These are phyloP conservation scores for Ustilago bromivora DNA, from an alignment of 1,284 basidiomycete species.

Conservation along the genomic window DNA sequence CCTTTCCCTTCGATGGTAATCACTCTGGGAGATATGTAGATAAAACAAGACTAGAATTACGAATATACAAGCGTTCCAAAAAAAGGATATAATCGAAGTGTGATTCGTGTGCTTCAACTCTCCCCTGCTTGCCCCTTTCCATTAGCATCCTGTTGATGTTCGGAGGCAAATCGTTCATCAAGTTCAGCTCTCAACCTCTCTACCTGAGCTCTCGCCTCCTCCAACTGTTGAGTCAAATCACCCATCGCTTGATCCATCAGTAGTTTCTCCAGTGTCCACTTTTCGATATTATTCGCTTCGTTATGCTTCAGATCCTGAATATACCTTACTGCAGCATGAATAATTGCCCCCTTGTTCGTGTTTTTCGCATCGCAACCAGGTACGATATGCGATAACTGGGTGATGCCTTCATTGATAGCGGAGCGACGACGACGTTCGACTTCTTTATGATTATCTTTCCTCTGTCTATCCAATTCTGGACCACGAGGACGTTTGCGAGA, in stretches of 20 bases:
- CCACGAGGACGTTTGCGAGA: conserved; percentile 46
- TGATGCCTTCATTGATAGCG: conserved; percentile 96
- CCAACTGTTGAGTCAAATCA: conserved; percentile 65
- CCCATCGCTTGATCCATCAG: conserved; percentile 82
- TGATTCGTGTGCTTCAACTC: background rate
- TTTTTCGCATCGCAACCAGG: conserved; percentile 83
- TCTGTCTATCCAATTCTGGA: conserved; percentile 60
- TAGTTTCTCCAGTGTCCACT: conserved; percentile 90
- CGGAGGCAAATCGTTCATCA: conserved; percentile 12
- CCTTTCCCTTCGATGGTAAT: conserved; percentile 33
- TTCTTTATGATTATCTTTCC: conserved; percentile 77
- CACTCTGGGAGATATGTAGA: background rate
- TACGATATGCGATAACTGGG: conserved; percentile 87
- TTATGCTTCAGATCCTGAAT: conserved; percentile 90
- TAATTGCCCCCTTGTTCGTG: conserved; percentile 82
- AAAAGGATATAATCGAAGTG: background rate
- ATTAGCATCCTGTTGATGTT: background rate
- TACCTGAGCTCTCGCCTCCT: conserved; percentile 53
- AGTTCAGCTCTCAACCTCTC: conserved; percentile 60
- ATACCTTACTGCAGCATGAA: conserved; percentile 84
- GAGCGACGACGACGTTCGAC: conserved; percentile 92
- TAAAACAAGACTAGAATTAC: background rate
- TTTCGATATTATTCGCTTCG: conserved; percentile 87
- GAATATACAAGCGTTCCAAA: background rate
- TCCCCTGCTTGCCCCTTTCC: background rate